A percentile compares a stretch with the other conserved stretches of the same genome.
Conservation (phyloP, 177 flowering plant genomes). For the Tripterygium wilfordii region DNA sequence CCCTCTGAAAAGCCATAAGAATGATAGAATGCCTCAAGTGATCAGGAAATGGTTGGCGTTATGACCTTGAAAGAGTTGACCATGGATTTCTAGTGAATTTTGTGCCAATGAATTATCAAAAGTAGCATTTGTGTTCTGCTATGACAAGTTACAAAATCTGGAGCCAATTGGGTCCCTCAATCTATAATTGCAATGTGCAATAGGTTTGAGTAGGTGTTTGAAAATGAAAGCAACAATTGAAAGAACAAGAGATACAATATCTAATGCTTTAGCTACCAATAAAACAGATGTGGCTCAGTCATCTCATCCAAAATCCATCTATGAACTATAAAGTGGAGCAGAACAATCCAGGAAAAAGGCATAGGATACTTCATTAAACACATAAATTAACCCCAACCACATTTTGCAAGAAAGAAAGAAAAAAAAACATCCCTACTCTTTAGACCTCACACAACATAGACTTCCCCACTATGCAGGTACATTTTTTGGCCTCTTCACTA, state of each 20-base stretch:
- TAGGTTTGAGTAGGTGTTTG: slow-evolving; percentile 3
- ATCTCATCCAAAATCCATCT: not conserved
- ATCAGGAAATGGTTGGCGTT: too few relatives aligned
- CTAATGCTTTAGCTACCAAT: not conserved
- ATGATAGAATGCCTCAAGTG: too few relatives aligned
- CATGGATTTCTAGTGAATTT: too few relatives aligned
- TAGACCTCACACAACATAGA: too few relatives aligned
- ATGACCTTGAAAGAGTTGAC: too few relatives aligned
- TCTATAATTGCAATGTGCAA: slow-evolving; percentile 4
- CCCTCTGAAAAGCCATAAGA: too few relatives aligned
- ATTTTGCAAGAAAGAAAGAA: not conserved
- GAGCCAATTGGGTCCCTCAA: slow-evolving; percentile 10
- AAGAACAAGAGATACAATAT: not conserved
- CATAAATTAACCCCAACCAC: not conserved
- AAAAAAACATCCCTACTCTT: too few relatives aligned
- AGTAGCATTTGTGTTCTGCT: too few relatives aligned
- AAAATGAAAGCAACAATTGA: slow-evolving; percentile 7
- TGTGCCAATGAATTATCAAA: too few relatives aligned
- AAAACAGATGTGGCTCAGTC: slow-evolving; percentile 4
- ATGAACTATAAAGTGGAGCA: slow-evolving; percentile 1
- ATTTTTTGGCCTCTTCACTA: too few relatives aligned
- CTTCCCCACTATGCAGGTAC: too few relatives aligned
- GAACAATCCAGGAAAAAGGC: not conserved
- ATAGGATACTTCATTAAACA: slow-evolving; percentile 13
- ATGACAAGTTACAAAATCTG: slow-evolving; percentile 7